Percentiles rank a stretch among this genome's conserved stretches.
Evolutionary conservation across 306 rosid species (phyloP).

Genomic region (Rosa rugosa): DNA sequence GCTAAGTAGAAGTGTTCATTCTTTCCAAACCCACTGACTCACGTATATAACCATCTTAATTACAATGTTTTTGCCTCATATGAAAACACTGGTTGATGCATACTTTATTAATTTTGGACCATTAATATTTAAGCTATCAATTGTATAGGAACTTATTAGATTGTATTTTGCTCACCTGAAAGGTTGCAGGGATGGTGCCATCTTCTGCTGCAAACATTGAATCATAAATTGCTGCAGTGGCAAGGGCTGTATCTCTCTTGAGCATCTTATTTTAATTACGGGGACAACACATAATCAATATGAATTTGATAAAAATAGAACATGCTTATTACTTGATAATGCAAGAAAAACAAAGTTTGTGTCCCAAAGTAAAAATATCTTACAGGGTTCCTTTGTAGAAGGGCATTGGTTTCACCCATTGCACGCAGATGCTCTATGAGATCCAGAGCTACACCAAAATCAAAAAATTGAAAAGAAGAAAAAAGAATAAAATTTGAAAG

Average conservation of each 20-base stretch:
- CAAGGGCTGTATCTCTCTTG: constrained; percentile 82
- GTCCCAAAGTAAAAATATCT: constrained; percentile 17
- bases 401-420: constrained; percentile 95
- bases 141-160: neutral
- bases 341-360: constrained; percentile 1
- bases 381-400: constrained; percentile 71
- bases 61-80: neutral
- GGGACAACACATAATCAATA: constrained; percentile 10
- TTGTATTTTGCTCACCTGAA: constrained; percentile 59
- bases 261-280: constrained; percentile 51
- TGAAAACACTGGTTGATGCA: neutral
- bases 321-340: neutral
- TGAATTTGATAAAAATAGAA: constrained; percentile 14
- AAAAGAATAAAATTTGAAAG: neutral
- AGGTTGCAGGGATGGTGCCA: constrained; percentile 93
- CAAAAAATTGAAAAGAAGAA: neutral
- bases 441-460: constrained; percentile 59
- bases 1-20: neutral
- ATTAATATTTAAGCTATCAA: neutral
- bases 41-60: neutral
- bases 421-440: constrained; percentile 91
- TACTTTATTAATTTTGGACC: neutral
- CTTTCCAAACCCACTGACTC: neutral
- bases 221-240: constrained; percentile 93
- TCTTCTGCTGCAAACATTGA: constrained; percentile 92